Evolutionary conservation across 805 yeast genomes (phyloP).

Genomic region (Babjeviella inositovora): DNA sequence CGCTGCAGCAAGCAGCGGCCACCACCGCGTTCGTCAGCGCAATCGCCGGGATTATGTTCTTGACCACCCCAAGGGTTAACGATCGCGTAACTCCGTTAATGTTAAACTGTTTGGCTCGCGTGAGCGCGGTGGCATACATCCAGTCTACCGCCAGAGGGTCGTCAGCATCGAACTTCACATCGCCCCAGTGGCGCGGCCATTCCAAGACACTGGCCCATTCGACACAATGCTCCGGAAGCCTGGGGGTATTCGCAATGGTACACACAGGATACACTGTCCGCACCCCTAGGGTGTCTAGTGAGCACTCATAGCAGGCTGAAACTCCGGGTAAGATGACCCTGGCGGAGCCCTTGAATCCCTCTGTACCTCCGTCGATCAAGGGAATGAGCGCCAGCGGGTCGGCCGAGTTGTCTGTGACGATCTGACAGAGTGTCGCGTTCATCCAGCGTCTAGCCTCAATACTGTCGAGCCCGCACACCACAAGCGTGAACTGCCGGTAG

Average conservation of each 20-base stretch:
- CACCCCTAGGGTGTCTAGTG: slow-evolving; percentile 59
- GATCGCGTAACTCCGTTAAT: slow-evolving; percentile 65
- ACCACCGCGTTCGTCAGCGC: slow-evolving; percentile 89
- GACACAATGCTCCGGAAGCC: slow-evolving; percentile 86
- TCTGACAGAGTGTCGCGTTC: slow-evolving; percentile 44
- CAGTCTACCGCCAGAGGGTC: slow-evolving; percentile 45
- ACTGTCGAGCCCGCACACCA: slow-evolving; percentile 80
- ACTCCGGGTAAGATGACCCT: slow-evolving; percentile 76
- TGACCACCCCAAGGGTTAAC: slow-evolving; percentile 75
- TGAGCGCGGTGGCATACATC: slow-evolving; percentile 36
- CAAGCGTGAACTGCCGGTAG: slow-evolving; percentile 50
- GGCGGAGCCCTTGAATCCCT: slow-evolving; percentile 85
- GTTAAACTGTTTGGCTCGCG: slow-evolving; percentile 48
- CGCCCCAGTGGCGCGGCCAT: too few species aligned
- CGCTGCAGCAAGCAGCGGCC: slow-evolving; percentile 81
- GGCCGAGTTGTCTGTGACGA: slow-evolving; percentile 44
- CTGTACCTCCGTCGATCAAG: slow-evolving; percentile 88
- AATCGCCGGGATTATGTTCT: slow-evolving; percentile 84
- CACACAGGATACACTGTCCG: slow-evolving; percentile 90
- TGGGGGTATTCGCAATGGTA: slow-evolving; percentile 88
- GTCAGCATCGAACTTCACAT: slow-evolving; percentile 49
- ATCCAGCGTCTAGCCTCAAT: slow-evolving; percentile 89
- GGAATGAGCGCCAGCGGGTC: slow-evolving; percentile 17
- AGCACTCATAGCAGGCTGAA: slow-evolving; percentile 88
- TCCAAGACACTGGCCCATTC: slow-evolving; percentile 91